Conservation (phyloP, 2,329 filamentous ascomycete species). For the Aspergillus awamori region DNA sequence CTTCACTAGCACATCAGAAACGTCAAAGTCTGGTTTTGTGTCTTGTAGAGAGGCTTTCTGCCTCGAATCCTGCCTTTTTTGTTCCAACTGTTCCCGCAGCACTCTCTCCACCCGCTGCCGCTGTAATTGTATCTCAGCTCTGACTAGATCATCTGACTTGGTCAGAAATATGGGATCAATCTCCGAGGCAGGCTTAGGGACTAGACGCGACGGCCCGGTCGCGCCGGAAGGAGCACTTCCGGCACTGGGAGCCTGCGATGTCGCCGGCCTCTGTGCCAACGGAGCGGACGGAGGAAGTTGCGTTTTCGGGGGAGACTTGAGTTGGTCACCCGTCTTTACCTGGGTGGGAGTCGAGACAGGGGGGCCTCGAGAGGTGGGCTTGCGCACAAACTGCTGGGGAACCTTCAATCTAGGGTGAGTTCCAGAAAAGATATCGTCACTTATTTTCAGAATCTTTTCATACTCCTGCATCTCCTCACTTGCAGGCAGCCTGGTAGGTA, state of each 20-base stretch:
- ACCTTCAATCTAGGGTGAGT: constrained; percentile 63
- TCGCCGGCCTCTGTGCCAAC: constrained; percentile 24
- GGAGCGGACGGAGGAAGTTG: constrained; percentile 19
- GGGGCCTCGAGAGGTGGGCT: constrained; percentile 39
- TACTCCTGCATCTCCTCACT: constrained; percentile 68
- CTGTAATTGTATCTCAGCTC: constrained; percentile 77
- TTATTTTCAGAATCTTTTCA: constrained; percentile 77
- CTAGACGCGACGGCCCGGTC: constrained; percentile 38
- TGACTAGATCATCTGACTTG: constrained; percentile 82
- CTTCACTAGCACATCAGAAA: constrained; percentile 71
- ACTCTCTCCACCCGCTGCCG: constrained; percentile 78
- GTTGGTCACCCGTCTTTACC: constrained; percentile 29
- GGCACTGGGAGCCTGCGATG: constrained; percentile 21
- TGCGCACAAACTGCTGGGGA: constrained; percentile 55
- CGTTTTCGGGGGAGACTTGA: constrained; percentile 23
- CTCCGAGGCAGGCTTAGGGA: constrained; percentile 60
- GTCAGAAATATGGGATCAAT: constrained; percentile 82
- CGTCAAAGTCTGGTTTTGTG: constrained; percentile 65
- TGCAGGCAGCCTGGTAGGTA: constrained; percentile 38
- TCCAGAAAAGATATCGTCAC: constrained; percentile 78
- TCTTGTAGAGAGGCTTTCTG: constrained; percentile 56
- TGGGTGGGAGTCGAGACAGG: constrained; percentile 32
- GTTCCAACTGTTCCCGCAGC: constrained; percentile 76
- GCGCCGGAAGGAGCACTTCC: constrained; percentile 26
- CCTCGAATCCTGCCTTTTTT: constrained; percentile 55